Evolutionary conservation across 148 eudicot species (phyloP), one percentile per base, ranked within the genome.

Genomic region (Oxyria digyna): DNA sequence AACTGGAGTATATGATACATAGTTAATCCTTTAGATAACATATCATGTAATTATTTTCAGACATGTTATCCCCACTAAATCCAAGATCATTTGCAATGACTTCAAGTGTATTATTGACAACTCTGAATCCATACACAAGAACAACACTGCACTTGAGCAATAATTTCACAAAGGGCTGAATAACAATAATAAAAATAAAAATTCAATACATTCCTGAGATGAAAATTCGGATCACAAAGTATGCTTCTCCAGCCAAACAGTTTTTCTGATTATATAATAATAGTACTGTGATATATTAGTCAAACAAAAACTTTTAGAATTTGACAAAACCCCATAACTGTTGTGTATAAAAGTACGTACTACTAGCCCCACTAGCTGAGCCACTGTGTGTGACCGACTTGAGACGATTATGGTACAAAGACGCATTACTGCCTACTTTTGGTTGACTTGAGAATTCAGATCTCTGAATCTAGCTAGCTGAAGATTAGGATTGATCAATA

Each of bases 81-180:
- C 91, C 91, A 71, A 92, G 87, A 79, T 89, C 98, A 18, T 77
- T 4, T 8, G 98, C 86, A 66, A 89, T 92, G 79, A 88, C 89
- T 75, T 92, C 94, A 21, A 92, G 78, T 14, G 96, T 87, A 32
- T 85, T 91, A 81, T 92, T 92, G 49, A 92, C 91, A 43, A 92
- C 96, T 77, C 98, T 92, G 82, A 77, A 77, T 31, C 38, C 45
- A 66, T 20, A 38, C 38, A 70, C 5, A n/a, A 78, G 27, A 76
- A 38, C 74, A 79, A 71, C 66, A 71, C 42, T 35, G 4, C 17
- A 8, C 4, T 38, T 7, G 8, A 38, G 8, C 8, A 17, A 9
- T 15, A 31, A 6, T 11, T 1, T 46, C 15, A 20, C 41, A 55
- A 11, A 54, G 68, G 18, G 18, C 17, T 42, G 26, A 50, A 6